Base-by-base conservation (phyloP, 768 basidiomycete genomes). In the Pleurotus sapidus region DNA sequence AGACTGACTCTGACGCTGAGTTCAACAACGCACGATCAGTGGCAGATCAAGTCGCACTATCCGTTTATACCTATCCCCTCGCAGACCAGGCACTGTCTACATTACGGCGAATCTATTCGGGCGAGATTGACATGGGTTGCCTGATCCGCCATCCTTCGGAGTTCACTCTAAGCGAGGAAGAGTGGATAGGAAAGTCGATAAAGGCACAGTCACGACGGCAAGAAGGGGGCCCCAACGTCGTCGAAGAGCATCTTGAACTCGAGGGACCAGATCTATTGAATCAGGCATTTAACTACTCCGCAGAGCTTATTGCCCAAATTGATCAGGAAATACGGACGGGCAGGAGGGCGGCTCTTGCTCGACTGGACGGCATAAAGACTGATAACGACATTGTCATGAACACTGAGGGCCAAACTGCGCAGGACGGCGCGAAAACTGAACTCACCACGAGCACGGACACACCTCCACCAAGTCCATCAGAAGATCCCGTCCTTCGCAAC, bases 61-160 rank as follows among this genome's bases (percentile, higher is more conserved):
- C 82, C 3, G 59, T 81, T 15, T 59, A 78, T 54, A 59, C 77
- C 11, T 78, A 74, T 57, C 82, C 82, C 0, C 59, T 67, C n/a
- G 76, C 74, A 0, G 65, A 72, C 27, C 60, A 70, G 5, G 73
- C 79, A 4, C 68, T 82, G 23, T 65, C 72, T 8, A 67, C 72
- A 15, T 66, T 83, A 11, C 63, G 70, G 42, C 76, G 77, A 34
- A 76, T 84, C 11, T 63, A 70, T 38, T 60, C 72, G 18, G 74
- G 80, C 54, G 80, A 81, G 65, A 77, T 84, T 54, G 82, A 84
- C 59, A 82, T 84, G 79, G 77, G 72, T 3, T 70, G 77, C 3
- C 61, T 84, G 54, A 79, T 84, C 49, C 76, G 71, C 54, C 62
- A 66, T 2, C 80, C 80, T 0, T 72, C 74, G 17, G 82, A 84